A percentile compares a stretch with the other conserved stretches of the same genome.
phyloP scores from a whole-genome alignment of 768 basidiomycete species.

The Gelatoporia subvermispora region DNA sequence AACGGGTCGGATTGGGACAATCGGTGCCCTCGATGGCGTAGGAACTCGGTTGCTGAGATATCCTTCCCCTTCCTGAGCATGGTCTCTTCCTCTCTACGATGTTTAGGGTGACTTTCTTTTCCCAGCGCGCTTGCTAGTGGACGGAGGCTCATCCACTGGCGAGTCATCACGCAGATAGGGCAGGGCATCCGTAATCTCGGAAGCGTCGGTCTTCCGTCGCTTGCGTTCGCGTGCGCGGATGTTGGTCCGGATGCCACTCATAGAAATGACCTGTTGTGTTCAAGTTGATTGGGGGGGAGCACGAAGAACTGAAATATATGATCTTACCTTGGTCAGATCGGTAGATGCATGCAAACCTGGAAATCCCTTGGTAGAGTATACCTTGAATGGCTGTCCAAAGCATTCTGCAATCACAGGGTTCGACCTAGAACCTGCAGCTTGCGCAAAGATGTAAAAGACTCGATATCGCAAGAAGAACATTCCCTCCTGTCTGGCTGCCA shows the following conservation, averaged over 20 bases:
- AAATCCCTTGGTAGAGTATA: conserved; percentile 70
- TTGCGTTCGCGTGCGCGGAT: not conserved
- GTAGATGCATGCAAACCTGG: conserved; percentile 65
- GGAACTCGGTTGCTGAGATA: no score
- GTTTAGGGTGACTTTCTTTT: no score
- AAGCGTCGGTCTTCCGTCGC: not conserved
- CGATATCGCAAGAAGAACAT: conserved; percentile 65
- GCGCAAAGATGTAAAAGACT: conserved; percentile 48
- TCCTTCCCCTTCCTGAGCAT: no score
- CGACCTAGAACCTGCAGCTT: not conserved
- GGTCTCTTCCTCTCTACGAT: no score
- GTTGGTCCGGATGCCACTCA: not conserved
- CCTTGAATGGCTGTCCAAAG: conserved; percentile 57
- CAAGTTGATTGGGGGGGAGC: conserved; percentile 66
- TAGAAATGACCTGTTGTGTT: conserved; percentile 43
- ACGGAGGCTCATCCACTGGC: no score
- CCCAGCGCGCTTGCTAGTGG: no score
- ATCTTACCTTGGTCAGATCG: conserved; percentile 57
- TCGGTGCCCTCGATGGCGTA: no score
- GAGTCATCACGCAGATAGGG: no score
- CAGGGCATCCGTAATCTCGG: no score
- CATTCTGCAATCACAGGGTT: conserved; percentile 53
- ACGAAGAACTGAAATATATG: conserved; percentile 62
- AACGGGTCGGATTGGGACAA: no score
- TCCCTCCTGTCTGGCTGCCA: conserved; percentile 65